These are phyloP conservation scores for Telopea speciosissima DNA, from an alignment of 177 flowering plant species.

Conservation along the genomic window DNA sequence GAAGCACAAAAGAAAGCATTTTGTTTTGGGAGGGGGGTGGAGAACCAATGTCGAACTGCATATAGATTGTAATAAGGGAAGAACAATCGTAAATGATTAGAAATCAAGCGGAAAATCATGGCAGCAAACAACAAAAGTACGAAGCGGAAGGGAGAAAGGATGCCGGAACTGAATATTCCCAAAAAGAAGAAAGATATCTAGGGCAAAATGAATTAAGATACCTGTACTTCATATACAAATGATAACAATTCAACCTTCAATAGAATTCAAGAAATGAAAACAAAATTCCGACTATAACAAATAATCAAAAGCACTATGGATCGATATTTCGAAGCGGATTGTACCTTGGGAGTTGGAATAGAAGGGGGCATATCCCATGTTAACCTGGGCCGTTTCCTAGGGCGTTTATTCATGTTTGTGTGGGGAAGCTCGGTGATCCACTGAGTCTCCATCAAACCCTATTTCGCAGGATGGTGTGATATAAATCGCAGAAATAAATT, in stretches of 20 bases:
- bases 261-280: neutral
- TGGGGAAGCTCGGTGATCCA: constrained; percentile 42
- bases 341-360: constrained; percentile 32
- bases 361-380: constrained; percentile 55
- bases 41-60: too few relatives aligned
- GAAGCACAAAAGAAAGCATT: too few relatives aligned
- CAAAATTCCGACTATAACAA: neutral
- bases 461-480: neutral
- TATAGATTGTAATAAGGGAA: too few relatives aligned
- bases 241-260: neutral
- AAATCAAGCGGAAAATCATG: too few relatives aligned
- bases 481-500: neutral
- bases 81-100: too few relatives aligned
- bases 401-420: constrained; percentile 47
- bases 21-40: too few relatives aligned
- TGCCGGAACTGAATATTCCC: neutral
- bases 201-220: neutral
- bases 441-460: constrained; percentile 43
- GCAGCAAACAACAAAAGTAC: too few relatives aligned
- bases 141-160: too few relatives aligned
- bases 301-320: neutral
- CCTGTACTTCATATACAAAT: neutral
- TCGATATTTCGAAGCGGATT: neutral
- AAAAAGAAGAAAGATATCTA: neutral
- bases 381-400: constrained; percentile 48